Percentiles rank a stretch among this genome's conserved stretches.
These are phyloP conservation scores for Cicer chorassanicum DNA, from an alignment of 306 rosid species.

Conservation along the genomic window DNA sequence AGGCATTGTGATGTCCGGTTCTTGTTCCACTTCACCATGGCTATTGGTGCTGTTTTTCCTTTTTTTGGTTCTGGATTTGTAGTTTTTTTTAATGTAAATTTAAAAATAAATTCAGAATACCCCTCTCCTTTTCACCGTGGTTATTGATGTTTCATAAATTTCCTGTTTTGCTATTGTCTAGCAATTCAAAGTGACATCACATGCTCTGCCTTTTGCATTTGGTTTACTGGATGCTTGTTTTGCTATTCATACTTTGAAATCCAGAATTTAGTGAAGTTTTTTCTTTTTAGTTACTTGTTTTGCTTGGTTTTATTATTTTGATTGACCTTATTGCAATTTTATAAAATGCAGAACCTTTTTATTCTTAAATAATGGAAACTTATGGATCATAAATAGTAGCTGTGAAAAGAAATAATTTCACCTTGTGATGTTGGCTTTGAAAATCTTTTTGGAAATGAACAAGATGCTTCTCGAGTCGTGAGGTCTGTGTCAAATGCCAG, in stretches of 20 bases:
- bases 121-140: background rate
- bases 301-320: background rate
- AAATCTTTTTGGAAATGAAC: background rate
- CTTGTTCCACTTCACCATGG: background rate
- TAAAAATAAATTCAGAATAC: background rate
- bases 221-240: background rate
- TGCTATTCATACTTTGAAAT: background rate
- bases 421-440: background rate
- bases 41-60: background rate
- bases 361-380: background rate
- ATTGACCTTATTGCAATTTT: background rate
- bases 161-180: background rate
- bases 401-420: background rate
- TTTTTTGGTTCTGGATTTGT: background rate
- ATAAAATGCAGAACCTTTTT: no score
- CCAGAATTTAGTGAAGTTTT: background rate
- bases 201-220: background rate
- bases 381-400: background rate
- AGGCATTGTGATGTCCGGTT: background rate
- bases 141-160: background rate
- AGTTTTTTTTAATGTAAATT: background rate
- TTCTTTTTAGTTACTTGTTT: background rate
- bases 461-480: slow-evolving; percentile 10
- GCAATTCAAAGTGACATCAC: background rate
- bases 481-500: slow-evolving; percentile 70